These are phyloP conservation scores for Rubus parviflorus DNA, from an alignment of 306 rosid species.

Conservation along the genomic window DNA sequence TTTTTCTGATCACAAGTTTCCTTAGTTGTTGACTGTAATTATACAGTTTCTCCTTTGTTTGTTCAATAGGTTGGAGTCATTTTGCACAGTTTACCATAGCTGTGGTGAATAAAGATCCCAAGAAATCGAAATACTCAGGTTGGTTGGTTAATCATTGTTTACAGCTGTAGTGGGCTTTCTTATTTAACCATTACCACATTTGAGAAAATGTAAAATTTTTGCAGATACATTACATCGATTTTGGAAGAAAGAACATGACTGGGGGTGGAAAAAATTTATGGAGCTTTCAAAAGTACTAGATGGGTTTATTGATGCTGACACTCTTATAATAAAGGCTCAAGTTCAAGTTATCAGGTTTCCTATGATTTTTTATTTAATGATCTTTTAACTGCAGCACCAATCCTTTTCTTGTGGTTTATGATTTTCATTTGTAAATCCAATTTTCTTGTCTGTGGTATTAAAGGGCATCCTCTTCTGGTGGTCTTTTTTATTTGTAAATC, in stretches of 20 bases:
- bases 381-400: background rate
- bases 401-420: background rate
- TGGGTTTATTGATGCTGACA: slow-evolving; percentile 93
- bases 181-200: slow-evolving; percentile 10
- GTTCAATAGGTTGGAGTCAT: slow-evolving; percentile 85
- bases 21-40: slow-evolving; percentile 25
- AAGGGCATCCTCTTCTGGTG: background rate
- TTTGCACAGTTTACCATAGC: slow-evolving; percentile 98
- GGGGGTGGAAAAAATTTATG: slow-evolving; percentile 99
- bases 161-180: slow-evolving; percentile 22
- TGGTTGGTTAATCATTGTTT: slow-evolving; percentile 32
- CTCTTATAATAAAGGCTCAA: slow-evolving; percentile 95
- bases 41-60: slow-evolving; percentile 13
- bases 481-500: background rate
- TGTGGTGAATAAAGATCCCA: slow-evolving; percentile 92
- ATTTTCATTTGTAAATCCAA: background rate
- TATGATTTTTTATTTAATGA: slow-evolving; percentile 14
- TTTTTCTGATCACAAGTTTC: slow-evolving; percentile 20
- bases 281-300: slow-evolving; percentile 94
- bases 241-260: slow-evolving; percentile 99
- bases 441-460: background rate
- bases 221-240: slow-evolving; percentile 97
- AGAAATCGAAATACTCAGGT: slow-evolving; percentile 97
- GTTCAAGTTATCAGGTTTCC: slow-evolving; percentile 97
- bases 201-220: slow-evolving; percentile 26